Percentiles rank a stretch among this genome's conserved stretches.
These are phyloP conservation scores for Aureoboletus auriporus DNA, from an alignment of 768 basidiomycete genomes.

Conservation along the genomic window DNA sequence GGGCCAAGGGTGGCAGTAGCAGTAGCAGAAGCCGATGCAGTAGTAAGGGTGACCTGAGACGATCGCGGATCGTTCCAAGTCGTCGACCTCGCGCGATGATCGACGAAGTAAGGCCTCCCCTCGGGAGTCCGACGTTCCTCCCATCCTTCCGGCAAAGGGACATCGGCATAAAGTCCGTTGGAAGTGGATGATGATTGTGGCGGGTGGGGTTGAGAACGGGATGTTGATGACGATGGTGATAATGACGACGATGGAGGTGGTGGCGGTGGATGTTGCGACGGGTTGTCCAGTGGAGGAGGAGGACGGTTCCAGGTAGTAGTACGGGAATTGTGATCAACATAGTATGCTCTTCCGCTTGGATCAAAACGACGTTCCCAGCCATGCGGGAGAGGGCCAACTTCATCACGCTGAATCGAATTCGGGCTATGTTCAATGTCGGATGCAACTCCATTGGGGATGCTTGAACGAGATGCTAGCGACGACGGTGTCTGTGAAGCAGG, in stretches of 20 bases:
- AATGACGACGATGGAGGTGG: background rate
- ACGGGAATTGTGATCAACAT: constrained; percentile 82
- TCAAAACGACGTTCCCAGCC: constrained; percentile 87
- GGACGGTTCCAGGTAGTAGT: constrained; percentile 78
- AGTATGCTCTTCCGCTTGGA: constrained; percentile 63
- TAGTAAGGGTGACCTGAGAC: constrained; percentile 43
- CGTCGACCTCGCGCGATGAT: constrained; percentile 81
- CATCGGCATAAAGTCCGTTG: constrained; percentile 43
- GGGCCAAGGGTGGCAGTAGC: constrained; percentile 68
- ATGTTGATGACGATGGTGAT: constrained; percentile 1
- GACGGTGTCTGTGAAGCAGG: constrained; percentile 8
- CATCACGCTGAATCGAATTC: constrained; percentile 45
- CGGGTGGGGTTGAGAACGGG: constrained; percentile 14
- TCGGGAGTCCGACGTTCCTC: constrained; percentile 90
- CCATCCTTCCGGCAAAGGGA: constrained; percentile 86
- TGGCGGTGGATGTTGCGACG: constrained; percentile 11
- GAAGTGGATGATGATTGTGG: constrained; percentile 32
- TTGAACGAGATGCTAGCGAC: constrained; percentile 12
- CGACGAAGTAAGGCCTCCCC: constrained; percentile 70
- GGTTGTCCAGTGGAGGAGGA: constrained; percentile 19
- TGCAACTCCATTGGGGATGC: constrained; percentile 7
- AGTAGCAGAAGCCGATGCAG: constrained; percentile 40
- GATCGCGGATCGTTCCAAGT: constrained; percentile 88
- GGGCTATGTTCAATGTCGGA: constrained; percentile 4
- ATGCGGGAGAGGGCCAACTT: constrained; percentile 59